phyloP scores from a whole-genome alignment of 495 filamentous ascomycete species.

The Xylaria telfairii region DNA sequence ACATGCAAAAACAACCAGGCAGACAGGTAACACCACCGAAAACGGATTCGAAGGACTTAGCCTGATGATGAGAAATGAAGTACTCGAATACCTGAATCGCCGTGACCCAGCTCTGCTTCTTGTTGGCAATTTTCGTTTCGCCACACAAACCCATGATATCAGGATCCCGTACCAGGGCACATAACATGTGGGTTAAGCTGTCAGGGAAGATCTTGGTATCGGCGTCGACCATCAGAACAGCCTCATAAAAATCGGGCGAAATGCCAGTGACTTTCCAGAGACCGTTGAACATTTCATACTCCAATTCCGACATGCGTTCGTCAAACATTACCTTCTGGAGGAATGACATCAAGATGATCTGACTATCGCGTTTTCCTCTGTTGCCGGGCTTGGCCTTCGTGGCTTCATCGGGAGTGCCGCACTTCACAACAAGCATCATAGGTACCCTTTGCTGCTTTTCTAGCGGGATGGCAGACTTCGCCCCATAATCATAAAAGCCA shows the following conservation, averaged over 20 bases:
- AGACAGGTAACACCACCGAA: constrained; percentile 99
- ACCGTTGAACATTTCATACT: constrained; percentile 99
- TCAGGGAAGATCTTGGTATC: constrained; percentile 99
- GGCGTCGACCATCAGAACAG: constrained; percentile 98
- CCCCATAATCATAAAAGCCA: constrained; percentile 96
- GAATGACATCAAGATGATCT: constrained; percentile 99
- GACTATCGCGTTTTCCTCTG: constrained; percentile 96
- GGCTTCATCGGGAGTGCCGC: constrained; percentile 87
- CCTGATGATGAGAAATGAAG: constrained; percentile 96
- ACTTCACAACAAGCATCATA: constrained; percentile 97
- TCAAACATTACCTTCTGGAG: constrained; percentile 99
- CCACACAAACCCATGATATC: constrained; percentile 99
- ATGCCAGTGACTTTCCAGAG: constrained; percentile 98
- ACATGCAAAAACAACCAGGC: constrained; percentile 99
- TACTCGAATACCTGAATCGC: constrained; percentile 99
- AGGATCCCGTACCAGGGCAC: constrained; percentile 98
- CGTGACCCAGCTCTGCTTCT: constrained; percentile 89
- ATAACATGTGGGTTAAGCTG: constrained; percentile 97
- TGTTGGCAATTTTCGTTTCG: constrained; percentile 99
- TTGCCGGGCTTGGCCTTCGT: constrained; percentile 88
- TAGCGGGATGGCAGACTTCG: constrained; percentile 73
- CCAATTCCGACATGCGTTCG: constrained; percentile 99
- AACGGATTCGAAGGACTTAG: constrained; percentile 96
- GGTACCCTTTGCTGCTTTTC: constrained; percentile 98
- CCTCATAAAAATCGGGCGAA: constrained; percentile 95